Percentiles rank a stretch among this genome's conserved stretches.
phyloP scores from a whole-genome alignment of 768 basidiomycete species.

The Rhizopogon rudus region DNA sequence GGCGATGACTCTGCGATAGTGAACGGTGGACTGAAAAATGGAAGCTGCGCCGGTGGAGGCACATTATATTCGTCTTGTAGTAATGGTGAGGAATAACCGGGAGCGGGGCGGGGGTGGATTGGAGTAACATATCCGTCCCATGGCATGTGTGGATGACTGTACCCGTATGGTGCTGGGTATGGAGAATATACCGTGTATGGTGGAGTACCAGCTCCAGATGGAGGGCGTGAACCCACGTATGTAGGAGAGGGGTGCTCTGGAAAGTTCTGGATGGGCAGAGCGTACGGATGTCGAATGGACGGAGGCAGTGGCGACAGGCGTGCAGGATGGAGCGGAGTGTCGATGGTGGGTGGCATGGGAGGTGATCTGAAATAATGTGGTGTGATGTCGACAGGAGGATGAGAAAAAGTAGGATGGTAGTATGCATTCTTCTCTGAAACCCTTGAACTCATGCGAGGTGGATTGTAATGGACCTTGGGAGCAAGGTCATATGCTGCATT shows the following conservation, averaged over 20 bases:
- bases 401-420: background rate
- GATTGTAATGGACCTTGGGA: background rate
- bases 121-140: conserved; percentile 26
- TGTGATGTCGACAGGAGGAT: background rate
- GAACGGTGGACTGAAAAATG: background rate
- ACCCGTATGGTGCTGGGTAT: conserved; percentile 26
- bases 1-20: background rate
- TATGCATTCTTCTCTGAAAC: background rate
- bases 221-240: conserved; percentile 11
- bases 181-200: conserved; percentile 31
- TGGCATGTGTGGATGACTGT: conserved; percentile 32
- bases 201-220: conserved; percentile 27
- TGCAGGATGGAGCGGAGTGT: conserved; percentile 13
- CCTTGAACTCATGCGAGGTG: background rate
- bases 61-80: conserved; percentile 1
- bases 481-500: conserved; percentile 13
- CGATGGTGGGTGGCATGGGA: conserved; percentile 3
- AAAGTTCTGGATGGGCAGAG: conserved; percentile 11
- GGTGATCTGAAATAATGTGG: background rate
- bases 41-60: background rate
- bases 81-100: conserved; percentile 1
- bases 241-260: conserved; percentile 22
- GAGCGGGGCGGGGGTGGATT: background rate
- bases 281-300: conserved; percentile 17
- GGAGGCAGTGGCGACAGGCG: conserved; percentile 14